These are phyloP conservation scores for Dujonia santamariae DNA, from an alignment of 1,139 yeast species.

Conservation along the genomic window DNA sequence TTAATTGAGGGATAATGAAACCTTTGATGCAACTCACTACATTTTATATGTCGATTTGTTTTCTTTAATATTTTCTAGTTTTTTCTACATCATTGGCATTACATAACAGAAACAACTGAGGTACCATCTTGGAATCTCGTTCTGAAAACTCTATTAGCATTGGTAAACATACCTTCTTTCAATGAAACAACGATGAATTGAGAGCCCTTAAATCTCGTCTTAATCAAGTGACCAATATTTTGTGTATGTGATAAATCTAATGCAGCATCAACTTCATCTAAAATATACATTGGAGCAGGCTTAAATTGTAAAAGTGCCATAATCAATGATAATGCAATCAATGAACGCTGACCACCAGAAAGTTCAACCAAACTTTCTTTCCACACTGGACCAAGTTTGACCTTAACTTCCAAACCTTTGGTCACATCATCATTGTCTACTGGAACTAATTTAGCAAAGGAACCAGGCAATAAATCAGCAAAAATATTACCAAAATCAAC, in stretches of 20 bases:
- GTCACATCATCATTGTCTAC: constrained; percentile 79
- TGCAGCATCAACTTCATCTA: constrained; percentile 98
- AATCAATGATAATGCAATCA: constrained; percentile 86
- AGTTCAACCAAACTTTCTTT: constrained; percentile 92
- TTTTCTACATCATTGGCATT: constrained; percentile 5
- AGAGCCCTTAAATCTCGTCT: constrained; percentile 90
- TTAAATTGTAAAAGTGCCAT: constrained; percentile 89
- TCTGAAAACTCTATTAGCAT: constrained; percentile 91
- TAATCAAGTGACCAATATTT: constrained; percentile 93
- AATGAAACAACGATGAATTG: constrained; percentile 95
- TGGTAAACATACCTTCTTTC: constrained; percentile 97
- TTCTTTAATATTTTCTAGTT: background rate
- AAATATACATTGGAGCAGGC: constrained; percentile 97
- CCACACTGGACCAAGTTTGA: constrained; percentile 90
- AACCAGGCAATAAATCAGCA: constrained; percentile 83
- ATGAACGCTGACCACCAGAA: constrained; percentile 96
- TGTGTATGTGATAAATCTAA: constrained; percentile 95
- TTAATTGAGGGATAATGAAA: too few species aligned
- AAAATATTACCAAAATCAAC: constrained; percentile 91
- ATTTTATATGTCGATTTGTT: background rate
- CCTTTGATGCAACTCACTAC: background rate
- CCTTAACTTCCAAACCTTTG: constrained; percentile 88
- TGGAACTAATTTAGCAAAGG: constrained; percentile 87
- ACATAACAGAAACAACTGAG: constrained; percentile 74
- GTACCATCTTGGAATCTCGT: constrained; percentile 97